Percentiles rank a stretch among this genome's conserved stretches.
Conservation (phyloP, 2,329 filamentous ascomycete genomes). For the Neofusicoccum laricinum region DNA sequence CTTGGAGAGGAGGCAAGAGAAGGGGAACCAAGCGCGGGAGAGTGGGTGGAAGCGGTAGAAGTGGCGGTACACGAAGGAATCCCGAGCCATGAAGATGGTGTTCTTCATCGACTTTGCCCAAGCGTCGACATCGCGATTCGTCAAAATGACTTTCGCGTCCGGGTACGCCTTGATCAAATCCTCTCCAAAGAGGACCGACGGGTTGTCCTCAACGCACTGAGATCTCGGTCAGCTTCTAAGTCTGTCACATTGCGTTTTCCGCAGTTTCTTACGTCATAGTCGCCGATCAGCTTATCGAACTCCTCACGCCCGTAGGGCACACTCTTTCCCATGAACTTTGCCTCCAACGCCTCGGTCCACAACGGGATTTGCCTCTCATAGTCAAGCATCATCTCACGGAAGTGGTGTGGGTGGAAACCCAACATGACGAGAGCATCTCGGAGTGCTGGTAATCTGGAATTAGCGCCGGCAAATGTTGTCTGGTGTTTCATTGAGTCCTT, state of each 20-base stretch:
- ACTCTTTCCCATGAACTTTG: constrained; percentile 29
- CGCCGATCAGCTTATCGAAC: constrained; percentile 35
- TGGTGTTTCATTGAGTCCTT: too few species aligned
- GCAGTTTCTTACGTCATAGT: constrained; percentile 19
- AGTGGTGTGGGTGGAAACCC: not conserved
- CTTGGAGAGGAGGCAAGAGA: not conserved
- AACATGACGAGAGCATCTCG: too few species aligned
- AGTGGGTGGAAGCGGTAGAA: not conserved
- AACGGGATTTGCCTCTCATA: not conserved
- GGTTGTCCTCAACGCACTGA: not conserved
- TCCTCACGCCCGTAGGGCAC: constrained; percentile 28
- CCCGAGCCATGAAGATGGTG: constrained; percentile 3
- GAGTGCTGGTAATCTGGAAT: too few species aligned
- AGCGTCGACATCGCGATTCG: constrained; percentile 12
- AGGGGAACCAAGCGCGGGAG: not conserved
- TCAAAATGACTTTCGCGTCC: constrained; percentile 23
- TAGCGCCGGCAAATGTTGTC: too few species aligned
- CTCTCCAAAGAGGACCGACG: constrained; percentile 15
- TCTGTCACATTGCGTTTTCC: not conserved
- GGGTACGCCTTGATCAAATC: constrained; percentile 22
- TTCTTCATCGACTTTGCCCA: constrained; percentile 14
- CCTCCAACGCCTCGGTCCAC: constrained; percentile 36
- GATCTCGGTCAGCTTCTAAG: not conserved
- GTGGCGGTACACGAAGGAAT: not conserved
- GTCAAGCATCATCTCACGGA: not conserved